Evolutionary conservation across 2,329 filamentous ascomycete species (phyloP).

Genomic region (Cryphonectria nitschkei): DNA sequence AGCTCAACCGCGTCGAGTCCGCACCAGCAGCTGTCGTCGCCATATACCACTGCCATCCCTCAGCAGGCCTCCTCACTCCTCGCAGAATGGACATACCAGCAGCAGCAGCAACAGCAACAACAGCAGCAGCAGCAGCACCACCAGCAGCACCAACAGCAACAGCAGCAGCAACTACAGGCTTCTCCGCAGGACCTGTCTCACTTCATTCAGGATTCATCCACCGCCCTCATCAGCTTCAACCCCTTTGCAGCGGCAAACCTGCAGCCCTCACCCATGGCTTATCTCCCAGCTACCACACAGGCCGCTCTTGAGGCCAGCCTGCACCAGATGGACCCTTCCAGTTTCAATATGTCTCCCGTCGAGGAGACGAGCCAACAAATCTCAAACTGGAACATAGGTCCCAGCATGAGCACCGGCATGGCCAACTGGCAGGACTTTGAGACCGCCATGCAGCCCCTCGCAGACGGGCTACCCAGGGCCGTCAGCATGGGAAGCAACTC

Average conservation of each 20-base stretch:
- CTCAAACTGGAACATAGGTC: constrained; percentile 29
- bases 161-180: constrained; percentile 39
- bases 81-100: constrained; percentile 64
- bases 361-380: constrained; percentile 51
- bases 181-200: constrained; percentile 53
- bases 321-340: constrained; percentile 57
- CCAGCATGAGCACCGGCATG: constrained; percentile 67
- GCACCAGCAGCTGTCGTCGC: constrained; percentile 57
- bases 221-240: constrained; percentile 59
- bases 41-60: constrained; percentile 52
- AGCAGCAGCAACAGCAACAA: constrained; percentile 30
- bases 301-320: constrained; percentile 64
- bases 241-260: constrained; percentile 54
- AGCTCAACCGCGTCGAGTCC: constrained; percentile 57
- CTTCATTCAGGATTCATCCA: constrained; percentile 58
- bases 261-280: constrained; percentile 61
- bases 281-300: constrained; percentile 65
- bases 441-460: constrained; percentile 55
- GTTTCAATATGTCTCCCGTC: constrained; percentile 64
- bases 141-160: constrained; percentile 40
- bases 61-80: constrained; percentile 50
- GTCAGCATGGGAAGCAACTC: constrained; percentile 63
- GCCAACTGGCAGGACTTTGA: constrained; percentile 83
- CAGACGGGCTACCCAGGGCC: constrained; percentile 48
- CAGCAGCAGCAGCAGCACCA: constrained; percentile 34